Base-by-base conservation (phyloP, 2,329 filamentous ascomycete genomes). In the Trichoderma semiorbis region DNA sequence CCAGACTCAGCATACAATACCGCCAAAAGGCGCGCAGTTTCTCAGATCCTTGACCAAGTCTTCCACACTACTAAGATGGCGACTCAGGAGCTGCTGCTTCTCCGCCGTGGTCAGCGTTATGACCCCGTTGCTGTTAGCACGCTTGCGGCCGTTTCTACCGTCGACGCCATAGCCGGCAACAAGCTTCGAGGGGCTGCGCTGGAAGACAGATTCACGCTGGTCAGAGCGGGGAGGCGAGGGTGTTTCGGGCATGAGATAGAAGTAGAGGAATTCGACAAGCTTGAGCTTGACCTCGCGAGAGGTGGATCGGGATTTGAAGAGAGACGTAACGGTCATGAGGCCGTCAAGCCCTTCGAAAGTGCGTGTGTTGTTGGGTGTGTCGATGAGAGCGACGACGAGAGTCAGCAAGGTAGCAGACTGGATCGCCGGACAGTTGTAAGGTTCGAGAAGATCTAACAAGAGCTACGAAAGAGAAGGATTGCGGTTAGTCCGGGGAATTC, bases 181-280 rank as follows among this genome's bases (percentile, higher is more conserved):
- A 16, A 92, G 83, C 81, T 93, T 93, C 80, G 88, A 92, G 1
- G 91, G 90, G 78, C 89, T 92, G 73, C 90, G 87, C 80, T 91
- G 89, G 73, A 90, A 81, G 78, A 86, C 78, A 2, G 84, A 85
- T 72, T 82, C 81, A 64, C 81, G 82, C 65, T 81, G 80, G 24
- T 81, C 83, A 73, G 86, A 84, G 73, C 83, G 82, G 6, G 88
- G 86, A 74, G 87, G 86, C 24, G 87, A 84, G 58, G 87, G 90
- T 0, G 89, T 89, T 83, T 99, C 96, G 65, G 95, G 95, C 92
- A 98, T 97, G 76, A 99, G 91, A 82, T 98, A 99, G 82, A 98
- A 98, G 85, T 98, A 98, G 66, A 99, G 84, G 79, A 98, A 98
- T 81, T 98, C 96, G 76, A 98, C 91, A n/a, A 97, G 89, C 81